Evolutionary conservation across 2,329 filamentous ascomycete genomes (phyloP).

Genomic region (Botrytis porri): DNA sequence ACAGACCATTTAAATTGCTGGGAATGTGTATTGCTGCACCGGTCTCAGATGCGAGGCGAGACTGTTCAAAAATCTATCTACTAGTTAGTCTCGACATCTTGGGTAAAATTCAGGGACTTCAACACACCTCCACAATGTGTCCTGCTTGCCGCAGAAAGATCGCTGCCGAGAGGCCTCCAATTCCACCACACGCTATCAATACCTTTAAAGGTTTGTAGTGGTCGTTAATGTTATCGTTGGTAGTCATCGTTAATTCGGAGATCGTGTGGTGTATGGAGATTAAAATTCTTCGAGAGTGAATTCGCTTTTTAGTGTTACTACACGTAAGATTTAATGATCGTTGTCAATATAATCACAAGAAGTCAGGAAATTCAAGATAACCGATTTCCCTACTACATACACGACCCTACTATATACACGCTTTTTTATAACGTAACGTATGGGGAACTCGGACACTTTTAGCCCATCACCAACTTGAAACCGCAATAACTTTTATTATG

Average conservation of each 20-base stretch:
- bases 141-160: conserved; percentile 40
- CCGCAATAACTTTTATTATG: too few species aligned
- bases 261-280: neutral
- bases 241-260: neutral
- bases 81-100: neutral
- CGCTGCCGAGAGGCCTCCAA: conserved; percentile 52
- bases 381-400: too few species aligned
- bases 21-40: conserved; percentile 62
- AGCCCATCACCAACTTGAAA: too few species aligned
- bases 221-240: neutral
- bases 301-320: neutral
- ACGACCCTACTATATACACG: too few species aligned
- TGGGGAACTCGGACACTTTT: too few species aligned
- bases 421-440: too few species aligned
- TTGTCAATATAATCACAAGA: neutral
- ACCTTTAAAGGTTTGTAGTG: conserved; percentile 20
- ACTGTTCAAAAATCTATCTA: conserved; percentile 53
- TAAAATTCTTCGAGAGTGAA: neutral
- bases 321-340: neutral
- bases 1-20: conserved; percentile 58
- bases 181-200: conserved; percentile 41
- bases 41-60: conserved; percentile 52
- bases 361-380: neutral
- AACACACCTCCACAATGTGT: conserved; percentile 24
- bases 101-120: too few species aligned